These are phyloP conservation scores for Candida orba DNA, from an alignment of 805 yeast species.

Conservation along the genomic window DNA sequence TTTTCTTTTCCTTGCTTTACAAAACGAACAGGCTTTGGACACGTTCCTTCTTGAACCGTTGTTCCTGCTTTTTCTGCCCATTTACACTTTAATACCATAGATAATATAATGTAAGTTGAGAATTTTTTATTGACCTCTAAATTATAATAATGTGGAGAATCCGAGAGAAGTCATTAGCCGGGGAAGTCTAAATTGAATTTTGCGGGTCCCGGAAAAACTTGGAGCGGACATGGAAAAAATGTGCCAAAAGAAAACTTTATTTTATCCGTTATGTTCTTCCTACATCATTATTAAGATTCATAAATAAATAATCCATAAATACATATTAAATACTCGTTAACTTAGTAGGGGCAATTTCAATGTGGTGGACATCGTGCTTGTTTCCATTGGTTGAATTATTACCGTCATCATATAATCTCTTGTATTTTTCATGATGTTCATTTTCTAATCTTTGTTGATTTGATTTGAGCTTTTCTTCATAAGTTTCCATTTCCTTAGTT, in stretches of 20 bases:
- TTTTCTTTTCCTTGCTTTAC: constrained; percentile 31
- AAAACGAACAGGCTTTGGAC: constrained; percentile 35
- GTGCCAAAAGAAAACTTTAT: too few species aligned
- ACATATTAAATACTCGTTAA: neutral
- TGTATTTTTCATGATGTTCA: constrained; percentile 1
- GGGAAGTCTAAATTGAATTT: too few species aligned
- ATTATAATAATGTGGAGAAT: too few species aligned
- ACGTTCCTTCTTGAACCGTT: constrained; percentile 25
- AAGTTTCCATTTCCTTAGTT: neutral
- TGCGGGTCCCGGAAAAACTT: too few species aligned
- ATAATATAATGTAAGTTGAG: too few species aligned
- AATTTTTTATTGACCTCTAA: too few species aligned
- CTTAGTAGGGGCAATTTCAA: neutral
- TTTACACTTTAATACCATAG: too few species aligned
- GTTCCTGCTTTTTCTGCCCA: neutral
- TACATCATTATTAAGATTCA: neutral
- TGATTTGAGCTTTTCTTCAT: neutral
- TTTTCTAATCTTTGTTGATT: neutral
- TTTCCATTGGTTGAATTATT: neutral
- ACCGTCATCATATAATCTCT: neutral
- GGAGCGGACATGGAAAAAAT: too few species aligned
- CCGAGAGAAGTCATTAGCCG: too few species aligned
- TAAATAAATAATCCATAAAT: neutral
- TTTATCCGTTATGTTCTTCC: too few species aligned
- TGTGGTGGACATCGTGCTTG: neutral